A percentile compares a stretch with the other conserved stretches of the same genome.
phyloP scores from a whole-genome alignment of 1,284 basidiomycete genomes.

The Leccinum huronense region DNA sequence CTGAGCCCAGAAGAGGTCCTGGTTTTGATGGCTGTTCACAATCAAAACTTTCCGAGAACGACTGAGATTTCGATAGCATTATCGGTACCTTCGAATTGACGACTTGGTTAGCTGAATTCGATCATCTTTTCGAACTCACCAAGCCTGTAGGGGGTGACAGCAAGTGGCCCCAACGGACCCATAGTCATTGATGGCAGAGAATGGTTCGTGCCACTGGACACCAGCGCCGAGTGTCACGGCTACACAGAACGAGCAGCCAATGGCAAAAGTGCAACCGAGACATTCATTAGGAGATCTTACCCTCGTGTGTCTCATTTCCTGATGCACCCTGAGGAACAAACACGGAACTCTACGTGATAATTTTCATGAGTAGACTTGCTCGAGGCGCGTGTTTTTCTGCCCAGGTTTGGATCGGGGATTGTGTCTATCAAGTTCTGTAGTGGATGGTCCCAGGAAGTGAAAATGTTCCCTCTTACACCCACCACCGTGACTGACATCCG shows the following conservation, averaged over 20 bases:
- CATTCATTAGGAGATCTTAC: too few relatives aligned
- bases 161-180: too few relatives aligned
- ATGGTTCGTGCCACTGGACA: conserved; percentile 32
- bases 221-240: conserved; percentile 45
- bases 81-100: conserved; percentile 38
- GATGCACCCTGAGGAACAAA: too few relatives aligned
- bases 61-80: conserved; percentile 36
- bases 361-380: conserved; percentile 41
- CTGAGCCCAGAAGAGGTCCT: conserved; percentile 43
- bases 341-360: too few relatives aligned
- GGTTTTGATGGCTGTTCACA: conserved; percentile 17
- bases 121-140: conserved; percentile 29
- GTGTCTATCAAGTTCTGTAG: conserved; percentile 49
- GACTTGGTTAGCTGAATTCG: not conserved
- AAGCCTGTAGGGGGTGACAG: conserved; percentile 43
- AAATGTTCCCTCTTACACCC: conserved; percentile 27
- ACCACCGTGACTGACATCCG: conserved; percentile 51
- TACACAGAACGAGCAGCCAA: not conserved
- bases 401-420: conserved; percentile 48
- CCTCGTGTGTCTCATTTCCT: too few relatives aligned
- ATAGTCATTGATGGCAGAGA: conserved; percentile 39
- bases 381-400: conserved; percentile 44
- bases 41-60: conserved; percentile 19
- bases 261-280: too few relatives aligned
- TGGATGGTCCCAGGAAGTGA: conserved; percentile 17